Conservation (phyloP, 148 eudicot genomes). For the Vaccinium corymbosum region DNA sequence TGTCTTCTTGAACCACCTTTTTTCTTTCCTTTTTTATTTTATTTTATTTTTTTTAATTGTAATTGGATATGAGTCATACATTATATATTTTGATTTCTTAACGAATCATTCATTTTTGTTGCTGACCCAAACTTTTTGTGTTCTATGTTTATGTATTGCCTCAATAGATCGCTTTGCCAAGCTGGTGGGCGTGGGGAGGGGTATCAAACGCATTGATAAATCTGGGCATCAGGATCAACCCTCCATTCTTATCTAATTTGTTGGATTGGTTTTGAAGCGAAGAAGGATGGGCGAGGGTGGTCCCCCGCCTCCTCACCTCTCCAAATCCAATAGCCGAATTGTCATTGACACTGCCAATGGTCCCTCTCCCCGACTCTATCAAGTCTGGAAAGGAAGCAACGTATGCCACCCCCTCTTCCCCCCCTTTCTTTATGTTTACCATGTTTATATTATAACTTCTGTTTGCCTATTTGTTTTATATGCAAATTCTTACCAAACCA, state of each 20-base stretch:
- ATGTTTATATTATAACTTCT: neutral
- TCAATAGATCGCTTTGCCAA: neutral
- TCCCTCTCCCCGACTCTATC: conserved; percentile 24
- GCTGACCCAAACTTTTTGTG: neutral
- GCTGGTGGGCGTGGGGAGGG: neutral
- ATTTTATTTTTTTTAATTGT: neutral
- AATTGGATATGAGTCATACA: neutral
- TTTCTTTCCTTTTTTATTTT: neutral
- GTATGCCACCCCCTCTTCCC: conserved; percentile 11
- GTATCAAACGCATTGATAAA: neutral
- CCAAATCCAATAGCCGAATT: conserved; percentile 14
- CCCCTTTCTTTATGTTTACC: neutral
- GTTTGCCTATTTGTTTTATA: neutral
- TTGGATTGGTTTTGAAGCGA: conserved; percentile 7
- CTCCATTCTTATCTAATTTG: neutral
- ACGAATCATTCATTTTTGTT: neutral
- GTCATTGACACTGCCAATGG: neutral
- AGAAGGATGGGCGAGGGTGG: conserved; percentile 19
- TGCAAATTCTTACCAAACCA: neutral
- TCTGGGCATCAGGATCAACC: neutral
- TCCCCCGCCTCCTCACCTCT: conserved; percentile 18
- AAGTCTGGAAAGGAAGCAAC: conserved; percentile 42
- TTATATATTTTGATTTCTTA: neutral
- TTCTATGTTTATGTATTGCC: neutral
- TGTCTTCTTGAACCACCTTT: neutral